Conservation (phyloP, 2,329 filamentous ascomycete genomes). For the Colletotrichum abscissum region DNA sequence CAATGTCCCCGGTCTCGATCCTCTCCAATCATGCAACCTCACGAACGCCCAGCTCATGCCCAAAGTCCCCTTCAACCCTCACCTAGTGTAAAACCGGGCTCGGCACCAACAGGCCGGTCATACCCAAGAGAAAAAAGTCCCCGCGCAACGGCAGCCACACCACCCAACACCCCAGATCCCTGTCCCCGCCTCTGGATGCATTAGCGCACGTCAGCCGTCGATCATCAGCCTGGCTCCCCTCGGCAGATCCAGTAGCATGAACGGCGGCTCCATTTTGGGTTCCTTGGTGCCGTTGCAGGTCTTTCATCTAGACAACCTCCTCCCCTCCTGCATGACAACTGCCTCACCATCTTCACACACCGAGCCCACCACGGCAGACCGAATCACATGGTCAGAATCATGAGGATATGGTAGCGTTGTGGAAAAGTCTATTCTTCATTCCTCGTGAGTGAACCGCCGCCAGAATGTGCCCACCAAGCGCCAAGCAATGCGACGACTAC, state of each 20-base stretch:
- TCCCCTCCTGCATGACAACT: not conserved
- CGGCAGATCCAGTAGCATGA: slow-evolving; percentile 15
- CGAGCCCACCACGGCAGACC: not conserved
- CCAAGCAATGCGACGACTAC: slow-evolving; percentile 3
- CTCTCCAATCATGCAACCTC: not conserved
- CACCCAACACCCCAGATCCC: slow-evolving; percentile 3
- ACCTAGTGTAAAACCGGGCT: not conserved
- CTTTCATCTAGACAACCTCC: not conserved
- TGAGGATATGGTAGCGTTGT: not conserved
- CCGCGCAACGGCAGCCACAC: not conserved
- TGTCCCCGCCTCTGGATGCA: slow-evolving; percentile 7
- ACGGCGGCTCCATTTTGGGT: not conserved
- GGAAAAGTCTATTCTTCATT: not conserved
- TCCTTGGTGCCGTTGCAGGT: not conserved
- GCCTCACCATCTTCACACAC: not conserved
- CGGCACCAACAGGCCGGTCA: slow-evolving; percentile 3
- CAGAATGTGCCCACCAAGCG: not conserved
- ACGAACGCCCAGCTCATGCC: not conserved
- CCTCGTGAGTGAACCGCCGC: not conserved
- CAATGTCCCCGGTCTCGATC: not conserved
- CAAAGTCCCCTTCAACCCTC: not conserved
- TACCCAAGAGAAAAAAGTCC: not conserved
- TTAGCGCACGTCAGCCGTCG: slow-evolving; percentile 21
- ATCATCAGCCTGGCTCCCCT: not conserved
- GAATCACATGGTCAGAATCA: not conserved